Evolutionary conservation across 148 eudicot species (phyloP).

Genomic region (Rhododendron ferrugineum): DNA sequence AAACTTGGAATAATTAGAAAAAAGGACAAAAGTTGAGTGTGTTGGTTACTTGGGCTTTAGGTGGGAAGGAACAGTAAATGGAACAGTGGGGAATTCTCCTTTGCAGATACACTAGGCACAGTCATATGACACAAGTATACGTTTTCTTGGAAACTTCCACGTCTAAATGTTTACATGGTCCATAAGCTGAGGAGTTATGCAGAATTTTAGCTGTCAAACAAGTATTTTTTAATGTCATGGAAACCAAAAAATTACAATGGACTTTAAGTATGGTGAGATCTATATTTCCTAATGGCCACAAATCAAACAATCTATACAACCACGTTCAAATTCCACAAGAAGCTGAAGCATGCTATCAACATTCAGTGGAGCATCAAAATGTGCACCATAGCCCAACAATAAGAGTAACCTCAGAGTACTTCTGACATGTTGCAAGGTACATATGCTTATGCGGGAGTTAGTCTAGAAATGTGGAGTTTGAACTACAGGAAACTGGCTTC

Average conservation of each 20-base stretch:
- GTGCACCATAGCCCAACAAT: background rate
- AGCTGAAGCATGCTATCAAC: background rate
- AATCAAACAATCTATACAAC: background rate
- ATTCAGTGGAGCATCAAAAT: background rate
- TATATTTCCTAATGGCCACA: background rate
- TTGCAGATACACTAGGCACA: background rate
- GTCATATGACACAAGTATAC: background rate
- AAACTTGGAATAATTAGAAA: background rate
- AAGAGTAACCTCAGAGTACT: background rate
- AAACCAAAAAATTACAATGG: background rate
- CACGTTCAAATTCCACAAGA: background rate
- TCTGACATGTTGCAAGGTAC: background rate
- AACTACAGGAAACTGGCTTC: background rate
- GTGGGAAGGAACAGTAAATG: background rate
- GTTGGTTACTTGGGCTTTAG: background rate
- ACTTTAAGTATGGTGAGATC: background rate
- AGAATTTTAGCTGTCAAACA: background rate
- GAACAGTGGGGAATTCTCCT: background rate
- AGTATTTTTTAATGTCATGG: background rate
- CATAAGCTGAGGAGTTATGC: background rate
- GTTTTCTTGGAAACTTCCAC: background rate
- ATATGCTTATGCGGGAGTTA: background rate
- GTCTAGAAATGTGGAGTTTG: background rate
- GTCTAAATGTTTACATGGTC: background rate
- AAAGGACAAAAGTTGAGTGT: background rate